phyloP scores from a whole-genome alignment of 768 basidiomycete genomes.

The Gymnopilus junonius region DNA sequence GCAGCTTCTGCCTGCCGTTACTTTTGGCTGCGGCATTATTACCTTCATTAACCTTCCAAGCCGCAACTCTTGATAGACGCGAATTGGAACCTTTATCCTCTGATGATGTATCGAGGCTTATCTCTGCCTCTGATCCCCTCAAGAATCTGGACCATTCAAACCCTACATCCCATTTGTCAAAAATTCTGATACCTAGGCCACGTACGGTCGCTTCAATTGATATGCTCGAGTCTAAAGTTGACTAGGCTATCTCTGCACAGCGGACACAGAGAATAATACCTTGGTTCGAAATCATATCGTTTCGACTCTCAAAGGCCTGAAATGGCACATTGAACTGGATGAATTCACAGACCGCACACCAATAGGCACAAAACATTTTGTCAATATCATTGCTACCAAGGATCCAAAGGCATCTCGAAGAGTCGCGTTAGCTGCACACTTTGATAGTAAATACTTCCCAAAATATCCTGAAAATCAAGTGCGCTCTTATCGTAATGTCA shows the following conservation, averaged over 20 bases:
- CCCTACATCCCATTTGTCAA: conserved; percentile 75
- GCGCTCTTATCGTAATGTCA: conserved; percentile 21
- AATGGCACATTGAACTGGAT: conserved; percentile 91
- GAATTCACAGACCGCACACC: conserved; percentile 82
- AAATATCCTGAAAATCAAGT: conserved; percentile 77
- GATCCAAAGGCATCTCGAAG: conserved; percentile 83
- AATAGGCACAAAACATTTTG: conserved; percentile 77
- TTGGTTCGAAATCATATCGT: conserved; percentile 82
- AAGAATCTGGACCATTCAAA: conserved; percentile 69
- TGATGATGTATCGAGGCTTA: conserved; percentile 53
- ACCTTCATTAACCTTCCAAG: conserved; percentile 36
- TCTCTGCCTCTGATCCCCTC: conserved; percentile 62
- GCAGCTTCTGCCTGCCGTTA: conserved; percentile 17
- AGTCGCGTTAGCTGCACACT: conserved; percentile 90
- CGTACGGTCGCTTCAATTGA: conserved; percentile 46
- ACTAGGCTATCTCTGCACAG: conserved; percentile 35
- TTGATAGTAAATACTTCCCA: conserved; percentile 89
- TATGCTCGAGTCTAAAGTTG: background rate
- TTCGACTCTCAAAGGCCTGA: conserved; percentile 66
- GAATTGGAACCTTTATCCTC: conserved; percentile 50
- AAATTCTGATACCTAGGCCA: conserved; percentile 84
- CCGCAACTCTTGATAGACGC: conserved; percentile 44
- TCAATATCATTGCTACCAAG: conserved; percentile 94
- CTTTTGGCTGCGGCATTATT: conserved; percentile 24
- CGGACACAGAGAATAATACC: conserved; percentile 78